Base-by-base conservation (phyloP, 2,329 filamentous ascomycete genomes). In the Lasiodiplodia theobromae region DNA sequence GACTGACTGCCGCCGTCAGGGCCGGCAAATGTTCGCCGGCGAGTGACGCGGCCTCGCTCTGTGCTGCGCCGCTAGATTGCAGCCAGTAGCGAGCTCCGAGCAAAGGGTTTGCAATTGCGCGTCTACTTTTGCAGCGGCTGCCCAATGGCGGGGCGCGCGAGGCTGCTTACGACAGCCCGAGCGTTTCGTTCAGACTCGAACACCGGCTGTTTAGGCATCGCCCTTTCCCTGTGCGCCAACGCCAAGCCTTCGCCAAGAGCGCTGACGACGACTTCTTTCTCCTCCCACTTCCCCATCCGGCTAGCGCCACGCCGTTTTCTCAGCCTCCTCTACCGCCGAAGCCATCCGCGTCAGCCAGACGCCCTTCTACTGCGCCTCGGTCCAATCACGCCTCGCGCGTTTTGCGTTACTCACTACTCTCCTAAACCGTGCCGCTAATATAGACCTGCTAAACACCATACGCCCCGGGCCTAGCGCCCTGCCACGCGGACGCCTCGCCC, bases 241-340 rank as follows among this genome's bases (percentile, higher is more conserved):
- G 60, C 60, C 60, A 64, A 64, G 60, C 44, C 47, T 64, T n/a
- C 14, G 60, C 60, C 60, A 64, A 64, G 60, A 18, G 60, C 60
- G 60, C 60, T 64, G 60, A 64, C 60, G 60, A 64, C 60, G 40
- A 52, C 60, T 64, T 28, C 57, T 47, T 40, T 21, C 57, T 47
- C 57, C 38, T 47, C n/a, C 25, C 31, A 52, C 31, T 64, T 23
- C 60, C 60, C 12, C 28, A 40, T 52, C 21, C 28, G 44, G 60
- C 16, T 51, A 49, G 44, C 25, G 6, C 14, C 58, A 28, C 25
- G 44, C 58, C 37, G 18, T 62, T 64, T 52, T 34, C 60, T 64
- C 44, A 64, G 60, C 60, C 60, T 64, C 60, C 51, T 64, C 60
- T 14, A 37, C 11, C 6, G 18, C 23, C 60, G 44, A 28, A 21